These are phyloP conservation scores for Amaranthus hypochondriacus DNA, from an alignment of 148 eudicot species.

Conservation along the genomic window DNA sequence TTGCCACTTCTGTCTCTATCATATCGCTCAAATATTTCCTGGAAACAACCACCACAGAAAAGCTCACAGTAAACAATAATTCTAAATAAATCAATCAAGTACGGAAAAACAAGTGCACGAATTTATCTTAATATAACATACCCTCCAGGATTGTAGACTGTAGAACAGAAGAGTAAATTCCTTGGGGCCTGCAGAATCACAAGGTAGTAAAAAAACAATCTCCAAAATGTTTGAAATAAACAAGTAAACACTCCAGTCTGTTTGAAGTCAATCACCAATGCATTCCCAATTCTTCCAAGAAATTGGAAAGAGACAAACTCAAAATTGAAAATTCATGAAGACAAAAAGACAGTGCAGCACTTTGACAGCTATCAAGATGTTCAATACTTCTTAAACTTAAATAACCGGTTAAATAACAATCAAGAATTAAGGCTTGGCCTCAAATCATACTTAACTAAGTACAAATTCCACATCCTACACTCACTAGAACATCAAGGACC, in stretches of 20 bases:
- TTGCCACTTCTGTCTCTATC: constrained; percentile 89
- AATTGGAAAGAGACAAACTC: background rate
- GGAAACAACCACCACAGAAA: constrained; percentile 3
- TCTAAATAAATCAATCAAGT: background rate
- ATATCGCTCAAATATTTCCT: constrained; percentile 81
- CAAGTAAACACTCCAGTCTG: background rate
- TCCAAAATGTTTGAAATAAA: no score
- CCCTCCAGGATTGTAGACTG: constrained; percentile 93
- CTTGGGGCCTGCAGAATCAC: constrained; percentile 64
- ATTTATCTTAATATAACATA: constrained; percentile 21
- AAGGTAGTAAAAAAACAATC: background rate
- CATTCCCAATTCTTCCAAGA: background rate
- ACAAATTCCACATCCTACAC: background rate
- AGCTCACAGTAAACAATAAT: background rate
- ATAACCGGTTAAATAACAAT: background rate
- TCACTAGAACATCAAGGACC: background rate
- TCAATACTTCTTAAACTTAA: background rate
- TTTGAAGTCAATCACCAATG: background rate
- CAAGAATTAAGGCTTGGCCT: background rate
- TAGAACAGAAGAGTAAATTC: constrained; percentile 71
- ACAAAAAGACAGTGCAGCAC: background rate
- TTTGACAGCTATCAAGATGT: background rate
- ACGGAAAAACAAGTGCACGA: background rate
- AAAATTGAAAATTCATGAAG: background rate
- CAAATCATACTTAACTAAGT: background rate